phyloP scores from a whole-genome alignment of 2,329 filamentous ascomycete genomes.

The Pyrenochaeta sp. region DNA sequence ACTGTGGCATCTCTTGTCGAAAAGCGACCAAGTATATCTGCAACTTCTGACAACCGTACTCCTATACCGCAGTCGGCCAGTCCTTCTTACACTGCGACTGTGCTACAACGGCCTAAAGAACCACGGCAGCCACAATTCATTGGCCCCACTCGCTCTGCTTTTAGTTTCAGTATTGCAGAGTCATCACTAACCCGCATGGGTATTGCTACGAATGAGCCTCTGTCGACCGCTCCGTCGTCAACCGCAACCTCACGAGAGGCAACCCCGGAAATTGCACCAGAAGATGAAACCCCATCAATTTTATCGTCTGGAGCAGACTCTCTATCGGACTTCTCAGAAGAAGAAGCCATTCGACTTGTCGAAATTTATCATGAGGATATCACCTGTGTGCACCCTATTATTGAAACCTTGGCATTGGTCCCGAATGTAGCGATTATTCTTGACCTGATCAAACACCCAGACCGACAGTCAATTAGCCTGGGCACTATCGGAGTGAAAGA shows the following conservation, averaged over 20 bases:
- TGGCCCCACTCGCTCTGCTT: conserved; percentile 28
- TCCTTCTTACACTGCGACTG: conserved; percentile 10
- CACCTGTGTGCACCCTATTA: conserved; percentile 23
- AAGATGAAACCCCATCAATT: not conserved
- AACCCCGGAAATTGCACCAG: conserved; percentile 11
- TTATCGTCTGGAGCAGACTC: conserved; percentile 5
- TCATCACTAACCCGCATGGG: conserved; percentile 24
- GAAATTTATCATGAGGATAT: conserved; percentile 28
- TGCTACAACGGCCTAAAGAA: conserved; percentile 6
- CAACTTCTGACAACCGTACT: not conserved
- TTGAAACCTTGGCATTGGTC: conserved; percentile 20
- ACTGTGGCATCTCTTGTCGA: conserved; percentile 14
- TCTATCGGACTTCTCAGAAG: conserved; percentile 10
- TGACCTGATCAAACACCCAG: conserved; percentile 6
- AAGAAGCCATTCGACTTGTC: conserved; percentile 19
- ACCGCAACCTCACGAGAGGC: conserved; percentile 15
- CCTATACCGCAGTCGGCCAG: conserved; percentile 9
- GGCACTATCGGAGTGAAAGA: conserved; percentile 13
- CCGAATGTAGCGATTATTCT: conserved; percentile 12
- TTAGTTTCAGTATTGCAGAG: conserved; percentile 31
- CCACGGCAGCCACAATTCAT: conserved; percentile 26
- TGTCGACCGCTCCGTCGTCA: conserved; percentile 8
- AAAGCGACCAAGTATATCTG: conserved; percentile 2
- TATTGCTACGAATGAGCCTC: conserved; percentile 7
- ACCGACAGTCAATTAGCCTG: not conserved